Percentiles rank a stretch among this genome's conserved stretches.
phyloP scores from a whole-genome alignment of 257 asterid species.

The Ballota nigra region DNA sequence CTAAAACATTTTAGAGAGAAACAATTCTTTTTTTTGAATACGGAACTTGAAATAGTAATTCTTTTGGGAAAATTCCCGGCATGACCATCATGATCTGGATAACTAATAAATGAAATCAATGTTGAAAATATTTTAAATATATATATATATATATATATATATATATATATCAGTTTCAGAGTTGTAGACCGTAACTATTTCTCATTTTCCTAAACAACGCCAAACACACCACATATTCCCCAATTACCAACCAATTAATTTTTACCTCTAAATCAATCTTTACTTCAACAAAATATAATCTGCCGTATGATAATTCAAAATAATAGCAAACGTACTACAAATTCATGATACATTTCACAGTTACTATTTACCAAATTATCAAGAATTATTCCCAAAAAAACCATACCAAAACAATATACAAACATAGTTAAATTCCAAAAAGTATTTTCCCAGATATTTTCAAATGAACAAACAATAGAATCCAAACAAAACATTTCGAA shows the following conservation, averaged over 20 bases:
- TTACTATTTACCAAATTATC: background rate
- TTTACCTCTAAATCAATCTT: background rate
- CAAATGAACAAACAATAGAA: slow-evolving; percentile 7
- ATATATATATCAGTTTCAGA: background rate
- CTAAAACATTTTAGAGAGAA: background rate
- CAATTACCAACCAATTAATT: background rate
- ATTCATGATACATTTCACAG: background rate
- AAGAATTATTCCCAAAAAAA: background rate
- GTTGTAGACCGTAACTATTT: background rate
- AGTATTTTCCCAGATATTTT: background rate
- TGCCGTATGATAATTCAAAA: background rate
- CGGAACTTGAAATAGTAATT: background rate
- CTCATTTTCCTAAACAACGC: background rate
- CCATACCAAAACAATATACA: too few species aligned
- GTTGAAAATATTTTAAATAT: background rate
- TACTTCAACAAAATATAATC: background rate
- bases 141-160: too few species aligned
- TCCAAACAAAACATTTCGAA: background rate
- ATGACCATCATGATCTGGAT: background rate
- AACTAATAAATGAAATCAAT: background rate
- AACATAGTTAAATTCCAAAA: background rate
- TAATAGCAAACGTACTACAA: background rate
- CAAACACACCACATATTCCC: background rate
- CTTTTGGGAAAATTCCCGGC: background rate
- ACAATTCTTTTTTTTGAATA: background rate